A percentile compares a stretch with the other conserved stretches of the same genome.
Evolutionary conservation across 2,329 filamentous ascomycete genomes (phyloP).

Genomic region (Fusarium decemcellulare): DNA sequence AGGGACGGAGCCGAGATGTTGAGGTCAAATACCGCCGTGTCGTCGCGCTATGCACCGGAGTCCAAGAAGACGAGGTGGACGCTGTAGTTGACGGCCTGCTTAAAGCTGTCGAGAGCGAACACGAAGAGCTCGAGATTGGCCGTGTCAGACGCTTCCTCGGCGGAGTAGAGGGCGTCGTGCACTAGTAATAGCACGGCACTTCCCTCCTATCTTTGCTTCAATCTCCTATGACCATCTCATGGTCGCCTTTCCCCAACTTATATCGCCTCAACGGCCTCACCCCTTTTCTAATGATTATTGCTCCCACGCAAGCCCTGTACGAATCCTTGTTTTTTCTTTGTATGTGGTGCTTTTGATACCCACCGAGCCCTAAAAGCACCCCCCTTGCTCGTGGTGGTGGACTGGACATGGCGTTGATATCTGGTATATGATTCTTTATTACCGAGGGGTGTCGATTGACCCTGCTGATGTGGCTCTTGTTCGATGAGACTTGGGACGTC

Average conservation of each 20-base stretch:
- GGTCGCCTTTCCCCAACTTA: conserved; percentile 1
- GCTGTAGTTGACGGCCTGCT: conserved; percentile 83
- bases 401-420: conserved; percentile 37
- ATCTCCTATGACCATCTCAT: not conserved
- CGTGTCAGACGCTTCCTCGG: conserved; percentile 84
- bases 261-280: conserved; percentile 6
- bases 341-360: conserved; percentile 47
- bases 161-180: conserved; percentile 77
- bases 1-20: conserved; percentile 84
- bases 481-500: conserved; percentile 26
- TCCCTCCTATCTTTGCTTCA: not conserved
- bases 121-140: conserved; percentile 80
- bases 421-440: conserved; percentile 12
- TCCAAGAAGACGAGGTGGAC: conserved; percentile 85
- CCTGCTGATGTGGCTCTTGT: conserved; percentile 16
- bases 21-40: conserved; percentile 91
- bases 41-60: conserved; percentile 87
- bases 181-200: conserved; percentile 48
- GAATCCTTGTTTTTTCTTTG: conserved; percentile 27
- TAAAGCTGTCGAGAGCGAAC: conserved; percentile 91
- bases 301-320: conserved; percentile 26
- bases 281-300: conserved; percentile 38
- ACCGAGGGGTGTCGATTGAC: not conserved
- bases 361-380: conserved; percentile 42
- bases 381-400: conserved; percentile 39